These are phyloP conservation scores for Heracleum sosnowskyi DNA, from an alignment of 129 eudicot genomes.

Conservation along the genomic window DNA sequence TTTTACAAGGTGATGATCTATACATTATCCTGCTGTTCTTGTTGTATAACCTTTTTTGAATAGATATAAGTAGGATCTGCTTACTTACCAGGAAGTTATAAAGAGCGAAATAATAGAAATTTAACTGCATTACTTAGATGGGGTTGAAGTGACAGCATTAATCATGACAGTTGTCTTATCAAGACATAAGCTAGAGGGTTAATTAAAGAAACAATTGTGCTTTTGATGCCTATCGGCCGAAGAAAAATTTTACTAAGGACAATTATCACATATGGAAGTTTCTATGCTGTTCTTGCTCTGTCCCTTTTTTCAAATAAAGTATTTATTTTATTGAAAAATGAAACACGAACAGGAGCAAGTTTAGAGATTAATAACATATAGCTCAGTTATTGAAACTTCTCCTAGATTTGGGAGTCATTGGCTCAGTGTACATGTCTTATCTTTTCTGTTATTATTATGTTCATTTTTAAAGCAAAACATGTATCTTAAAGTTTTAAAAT, in stretches of 20 bases:
- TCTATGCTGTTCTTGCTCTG: background rate
- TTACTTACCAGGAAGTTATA: background rate
- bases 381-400: background rate
- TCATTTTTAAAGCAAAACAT: background rate
- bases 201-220: background rate
- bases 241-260: background rate
- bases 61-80: background rate
- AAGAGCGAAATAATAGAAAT: too few species aligned
- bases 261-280: background rate
- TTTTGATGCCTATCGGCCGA: background rate
- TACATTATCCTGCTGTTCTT: background rate
- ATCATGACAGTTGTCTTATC: background rate
- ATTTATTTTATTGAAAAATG: background rate
- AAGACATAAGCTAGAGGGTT: background rate
- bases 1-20: background rate
- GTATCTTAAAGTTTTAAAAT: background rate
- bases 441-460: too few species aligned
- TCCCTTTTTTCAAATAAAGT: background rate
- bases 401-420: background rate
- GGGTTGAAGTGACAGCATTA: background rate
- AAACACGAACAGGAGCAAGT: background rate
- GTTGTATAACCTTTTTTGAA: background rate
- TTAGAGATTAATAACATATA: background rate
- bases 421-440: background rate
- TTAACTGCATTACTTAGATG: background rate